Evolutionary conservation across 1,139 yeast genomes (phyloP), one percentile per base, ranked within the genome.

Genomic region (Meyerozyma elateridarum): DNA sequence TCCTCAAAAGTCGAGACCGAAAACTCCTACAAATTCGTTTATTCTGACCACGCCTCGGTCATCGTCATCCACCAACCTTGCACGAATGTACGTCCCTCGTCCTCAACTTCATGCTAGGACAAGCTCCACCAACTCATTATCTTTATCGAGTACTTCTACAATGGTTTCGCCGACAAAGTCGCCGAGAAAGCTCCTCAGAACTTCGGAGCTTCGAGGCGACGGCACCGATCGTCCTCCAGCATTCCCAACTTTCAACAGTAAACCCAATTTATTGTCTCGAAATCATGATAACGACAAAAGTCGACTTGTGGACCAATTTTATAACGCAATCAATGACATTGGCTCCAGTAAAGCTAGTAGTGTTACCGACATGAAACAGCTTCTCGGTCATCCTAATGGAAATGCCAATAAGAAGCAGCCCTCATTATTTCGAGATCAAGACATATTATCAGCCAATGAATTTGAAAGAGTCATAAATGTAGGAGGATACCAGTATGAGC

Each of bases 251-350:
- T n/a, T n/a, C n/a, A 24, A 14, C 18, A 24, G 9, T 15, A 24
- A 24, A 6, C 27, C 9, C 16, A 18, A 24, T 12, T 9, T 24
- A 5, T 7, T 11, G 7, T 13, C 15, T 7, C 27, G 12, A 8
- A 24, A n/a, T 13, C 27, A 13, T 4, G 4, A 36, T 15, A 43
- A 39, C 22, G 56, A 56, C 33, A 51, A 51, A 31, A 61, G 60
- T 36, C 45, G 69, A 26, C 46, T 66, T 35, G 72, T 64, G 36
- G 69, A 64, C 41, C 71, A 64, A 39, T 66, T 66, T 43, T 65
- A 61, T 44, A 58, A 46, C 29, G 36, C 48, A 35, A 35, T 39
- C 36, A 43, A 43, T 32, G 44, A 42, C 18, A 35, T 33, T n/a
- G 20, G 38, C 15, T 32, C 32, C 19, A 40, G 45, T 19, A 30